These are phyloP conservation scores for Fragilariopsis cylindrus DNA, from an alignment of 108 stramenopile species.

Conservation along the genomic window DNA sequence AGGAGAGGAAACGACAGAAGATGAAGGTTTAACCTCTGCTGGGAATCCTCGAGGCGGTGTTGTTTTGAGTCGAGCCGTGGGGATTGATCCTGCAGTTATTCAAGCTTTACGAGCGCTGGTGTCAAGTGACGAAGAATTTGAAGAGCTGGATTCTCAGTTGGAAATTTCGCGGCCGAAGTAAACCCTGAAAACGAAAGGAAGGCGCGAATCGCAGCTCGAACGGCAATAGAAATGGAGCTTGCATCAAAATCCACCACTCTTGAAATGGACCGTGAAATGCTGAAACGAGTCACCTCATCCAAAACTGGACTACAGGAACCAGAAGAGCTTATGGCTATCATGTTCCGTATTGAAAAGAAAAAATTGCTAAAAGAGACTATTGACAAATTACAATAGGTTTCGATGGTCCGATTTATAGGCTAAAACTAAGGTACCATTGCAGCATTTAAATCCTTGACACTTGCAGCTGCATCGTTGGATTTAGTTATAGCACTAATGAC, in stretches of 20 bases:
- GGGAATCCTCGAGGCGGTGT: constrained; percentile 79
- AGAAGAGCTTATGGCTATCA: constrained; percentile 60
- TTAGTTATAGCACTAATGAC: constrained; percentile 88
- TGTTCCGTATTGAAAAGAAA: constrained; percentile 85
- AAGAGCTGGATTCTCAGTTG: constrained; percentile 75
- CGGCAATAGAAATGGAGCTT: constrained; percentile 74
- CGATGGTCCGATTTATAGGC: not conserved
- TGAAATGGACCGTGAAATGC: constrained; percentile 68
- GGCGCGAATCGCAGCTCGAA: constrained; percentile 61
- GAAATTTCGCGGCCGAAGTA: constrained; percentile 72
- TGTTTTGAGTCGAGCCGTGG: constrained; percentile 67
- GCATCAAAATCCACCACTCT: constrained; percentile 69
- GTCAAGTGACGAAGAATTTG: constrained; percentile 76
- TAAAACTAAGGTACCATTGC: constrained; percentile 48
- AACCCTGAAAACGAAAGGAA: constrained; percentile 63
- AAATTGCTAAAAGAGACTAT: constrained; percentile 70
- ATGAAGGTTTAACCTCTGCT: constrained; percentile 32
- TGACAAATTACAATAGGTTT: constrained; percentile 36
- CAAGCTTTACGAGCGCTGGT: constrained; percentile 81
- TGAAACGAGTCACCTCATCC: constrained; percentile 37
- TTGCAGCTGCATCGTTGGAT: constrained; percentile 53
- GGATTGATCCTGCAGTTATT: constrained; percentile 82
- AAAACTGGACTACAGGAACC: constrained; percentile 34
- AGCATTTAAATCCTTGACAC: constrained; percentile 51
- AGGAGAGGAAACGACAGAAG: constrained; percentile 16